Conservation (phyloP, 2,329 filamentous ascomycete species). For the Aspergillus ochraceoroseus region DNA sequence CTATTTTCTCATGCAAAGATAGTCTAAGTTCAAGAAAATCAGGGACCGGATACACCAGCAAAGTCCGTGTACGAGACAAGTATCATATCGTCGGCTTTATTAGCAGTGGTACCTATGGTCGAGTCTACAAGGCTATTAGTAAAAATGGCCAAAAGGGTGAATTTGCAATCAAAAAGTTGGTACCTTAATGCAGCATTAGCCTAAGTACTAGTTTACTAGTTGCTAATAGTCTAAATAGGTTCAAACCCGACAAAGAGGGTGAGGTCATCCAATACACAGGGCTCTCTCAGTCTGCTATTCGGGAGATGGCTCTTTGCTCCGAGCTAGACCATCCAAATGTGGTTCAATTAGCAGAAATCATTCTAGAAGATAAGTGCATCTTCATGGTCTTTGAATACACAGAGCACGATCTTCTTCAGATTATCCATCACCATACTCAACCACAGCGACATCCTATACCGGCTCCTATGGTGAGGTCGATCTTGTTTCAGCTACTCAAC, state of each 20-base stretch:
- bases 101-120: slow-evolving; percentile 93
- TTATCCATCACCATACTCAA: slow-evolving; percentile 95
- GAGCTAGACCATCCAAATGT: slow-evolving; percentile 86
- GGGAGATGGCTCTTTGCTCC: slow-evolving; percentile 95
- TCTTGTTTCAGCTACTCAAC: slow-evolving; percentile 92
- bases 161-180: slow-evolving; percentile 95
- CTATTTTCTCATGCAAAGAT: slow-evolving; percentile 27
- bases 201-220: slow-evolving; percentile 15
- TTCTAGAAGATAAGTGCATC: slow-evolving; percentile 97
- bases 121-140: slow-evolving; percentile 90
- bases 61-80: slow-evolving; percentile 83
- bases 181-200: too few species aligned
- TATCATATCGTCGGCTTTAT: slow-evolving; percentile 99
- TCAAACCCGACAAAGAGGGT: slow-evolving; percentile 98
- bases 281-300: slow-evolving; percentile 93
- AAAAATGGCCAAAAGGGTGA: slow-evolving; percentile 69
- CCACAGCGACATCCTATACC: slow-evolving; percentile 84
- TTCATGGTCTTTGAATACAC: slow-evolving; percentile 99
- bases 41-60: slow-evolving; percentile 55
- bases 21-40: slow-evolving; percentile 39
- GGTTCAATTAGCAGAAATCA: slow-evolving; percentile 87
- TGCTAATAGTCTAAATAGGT: slow-evolving; percentile 41
- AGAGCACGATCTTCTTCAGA: slow-evolving; percentile 93
- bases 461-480: slow-evolving; percentile 76
- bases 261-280: slow-evolving; percentile 92